Conservation (phyloP, 2,329 filamentous ascomycete species). For the Alternaria tenuissima region DNA sequence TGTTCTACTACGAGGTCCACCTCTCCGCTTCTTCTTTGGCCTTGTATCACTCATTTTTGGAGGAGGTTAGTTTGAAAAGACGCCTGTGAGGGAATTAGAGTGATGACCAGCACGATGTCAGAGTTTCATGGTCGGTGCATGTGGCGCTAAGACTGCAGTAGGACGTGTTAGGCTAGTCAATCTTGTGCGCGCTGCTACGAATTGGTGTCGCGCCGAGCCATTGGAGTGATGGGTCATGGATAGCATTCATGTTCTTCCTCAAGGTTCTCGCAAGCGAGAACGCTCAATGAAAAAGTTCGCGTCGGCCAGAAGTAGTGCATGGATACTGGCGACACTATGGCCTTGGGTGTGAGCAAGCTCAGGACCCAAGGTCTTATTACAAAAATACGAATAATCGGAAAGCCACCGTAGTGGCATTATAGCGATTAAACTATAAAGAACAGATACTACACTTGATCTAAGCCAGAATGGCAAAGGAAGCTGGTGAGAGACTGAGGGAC, state of each 20-base stretch:
- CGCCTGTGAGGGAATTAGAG: background rate
- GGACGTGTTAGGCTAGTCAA: background rate
- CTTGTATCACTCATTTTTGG: slow-evolving; percentile 6
- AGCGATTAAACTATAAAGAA: background rate
- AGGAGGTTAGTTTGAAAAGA: background rate
- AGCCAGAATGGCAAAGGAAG: background rate
- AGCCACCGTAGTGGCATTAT: background rate
- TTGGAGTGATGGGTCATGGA: background rate
- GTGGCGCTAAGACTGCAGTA: background rate
- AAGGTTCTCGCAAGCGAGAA: background rate
- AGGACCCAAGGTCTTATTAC: background rate
- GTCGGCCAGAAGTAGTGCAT: background rate
- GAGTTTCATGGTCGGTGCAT: background rate
- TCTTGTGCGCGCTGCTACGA: background rate
- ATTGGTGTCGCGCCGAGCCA: background rate
- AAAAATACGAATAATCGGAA: background rate
- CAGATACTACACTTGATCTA: slow-evolving; percentile 1
- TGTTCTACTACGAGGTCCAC: slow-evolving; percentile 35
- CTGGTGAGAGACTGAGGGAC: background rate
- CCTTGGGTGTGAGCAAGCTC: background rate
- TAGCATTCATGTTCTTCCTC: background rate
- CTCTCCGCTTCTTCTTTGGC: slow-evolving; percentile 35
- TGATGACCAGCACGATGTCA: background rate
- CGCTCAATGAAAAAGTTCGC: background rate
- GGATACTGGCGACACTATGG: background rate